Conservation (phyloP, 805 yeast species). For the Nakazawaea molendinolei region DNA sequence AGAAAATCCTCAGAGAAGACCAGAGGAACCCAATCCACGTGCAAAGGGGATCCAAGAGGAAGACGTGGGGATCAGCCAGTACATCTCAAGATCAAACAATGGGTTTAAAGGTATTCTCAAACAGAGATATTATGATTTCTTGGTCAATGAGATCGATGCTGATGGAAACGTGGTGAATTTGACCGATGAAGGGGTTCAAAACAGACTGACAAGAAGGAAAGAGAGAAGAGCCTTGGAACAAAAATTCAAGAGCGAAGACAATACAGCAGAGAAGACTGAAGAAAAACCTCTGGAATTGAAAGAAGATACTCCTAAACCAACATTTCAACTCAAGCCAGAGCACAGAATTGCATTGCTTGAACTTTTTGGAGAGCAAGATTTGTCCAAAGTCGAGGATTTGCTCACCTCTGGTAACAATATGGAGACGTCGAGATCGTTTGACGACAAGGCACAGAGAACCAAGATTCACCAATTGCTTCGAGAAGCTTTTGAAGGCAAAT, state of each 20-base stretch:
- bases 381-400: constrained; percentile 47
- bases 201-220: constrained; percentile 40
- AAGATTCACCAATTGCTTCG: constrained; percentile 72
- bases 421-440: constrained; percentile 50
- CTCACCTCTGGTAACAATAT: constrained; percentile 47
- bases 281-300: constrained; percentile 16
- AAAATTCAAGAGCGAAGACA: constrained; percentile 27
- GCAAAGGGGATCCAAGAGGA: constrained; percentile 49
- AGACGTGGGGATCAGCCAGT: constrained; percentile 86
- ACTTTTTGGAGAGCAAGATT: constrained; percentile 54
- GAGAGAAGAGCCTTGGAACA: constrained; percentile 35
- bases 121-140: constrained; percentile 87
- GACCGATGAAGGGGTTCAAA: constrained; percentile 61
- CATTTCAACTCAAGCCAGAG: constrained; percentile 38
- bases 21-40: constrained; percentile 4
- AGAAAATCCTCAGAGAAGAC: constrained; percentile 13
- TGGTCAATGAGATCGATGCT: constrained; percentile 79
- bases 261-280: not conserved
- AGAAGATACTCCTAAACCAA: constrained; percentile 16
- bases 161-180: constrained; percentile 71
- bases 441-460: constrained; percentile 71
- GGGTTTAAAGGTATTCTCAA: constrained; percentile 81
- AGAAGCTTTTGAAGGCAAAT: constrained; percentile 59
- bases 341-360: constrained; percentile 41
- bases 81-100: constrained; percentile 39